A percentile compares a stretch with the other conserved stretches of the same genome.
Conservation (phyloP, 2,329 filamentous ascomycete species). For the Scopulariopsis brevicaulis region DNA sequence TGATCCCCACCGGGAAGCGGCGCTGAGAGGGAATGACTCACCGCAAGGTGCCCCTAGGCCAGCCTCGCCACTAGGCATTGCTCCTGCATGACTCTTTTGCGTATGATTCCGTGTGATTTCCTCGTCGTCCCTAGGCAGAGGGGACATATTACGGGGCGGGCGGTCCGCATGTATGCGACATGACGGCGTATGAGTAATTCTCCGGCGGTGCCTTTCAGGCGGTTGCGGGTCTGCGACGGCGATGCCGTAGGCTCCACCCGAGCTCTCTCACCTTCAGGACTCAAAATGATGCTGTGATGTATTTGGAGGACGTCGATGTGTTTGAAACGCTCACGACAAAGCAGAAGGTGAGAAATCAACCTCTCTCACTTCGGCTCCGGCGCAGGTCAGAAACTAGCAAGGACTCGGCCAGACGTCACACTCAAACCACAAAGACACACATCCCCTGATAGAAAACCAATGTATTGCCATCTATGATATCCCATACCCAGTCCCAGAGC, state of each 20-base stretch:
- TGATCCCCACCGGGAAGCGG: neutral
- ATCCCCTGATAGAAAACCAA: neutral
- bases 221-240: neutral
- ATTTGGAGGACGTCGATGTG: too few relatives aligned
- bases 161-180: neutral
- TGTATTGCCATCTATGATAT: neutral
- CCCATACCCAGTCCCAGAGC: neutral
- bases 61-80: neutral
- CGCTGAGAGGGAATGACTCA: neutral
- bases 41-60: neutral
- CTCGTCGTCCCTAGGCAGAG: too few relatives aligned
- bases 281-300: too few relatives aligned
- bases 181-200: constrained; percentile 2
- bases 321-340: too few relatives aligned
- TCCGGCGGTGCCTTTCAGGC: neutral
- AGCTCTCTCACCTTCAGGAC: neutral
- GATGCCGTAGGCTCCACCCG: neutral
- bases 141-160: neutral
- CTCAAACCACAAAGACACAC: too few relatives aligned
- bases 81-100: neutral
- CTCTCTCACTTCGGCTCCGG: too few relatives aligned
- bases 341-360: too few relatives aligned
- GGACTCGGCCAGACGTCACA: too few relatives aligned
- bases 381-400: too few relatives aligned
- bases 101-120: neutral